Evolutionary conservation across 1,284 basidiomycete species (phyloP), one percentile per base, ranked within the genome.

Genomic region (Ustilago trichophora): DNA sequence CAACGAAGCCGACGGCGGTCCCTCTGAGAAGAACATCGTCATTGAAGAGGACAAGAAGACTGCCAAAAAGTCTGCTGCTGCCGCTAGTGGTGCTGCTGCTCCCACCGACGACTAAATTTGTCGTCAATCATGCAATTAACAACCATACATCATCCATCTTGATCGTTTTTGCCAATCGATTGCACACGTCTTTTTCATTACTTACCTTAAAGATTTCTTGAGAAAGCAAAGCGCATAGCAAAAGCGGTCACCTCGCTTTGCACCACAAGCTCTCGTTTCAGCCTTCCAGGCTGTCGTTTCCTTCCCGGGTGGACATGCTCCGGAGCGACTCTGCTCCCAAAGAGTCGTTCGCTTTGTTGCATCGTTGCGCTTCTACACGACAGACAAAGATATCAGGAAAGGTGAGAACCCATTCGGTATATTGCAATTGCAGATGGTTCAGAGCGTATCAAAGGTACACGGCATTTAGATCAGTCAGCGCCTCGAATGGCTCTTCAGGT

Each of bases 11-110:
- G 69, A 71, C 9, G 77, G 77, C 24, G 76, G 76, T 9, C 43
- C 75, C 7, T 35, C 50, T 2, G 76, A 73, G 10, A 74, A 73
- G 43, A 76, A 77, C 47, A 55, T 80, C 26, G 71, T 62, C 35
- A 74, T 80, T 31, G 77, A 80, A 37, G 78, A 80, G 42, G 75
- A 78, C 48, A 76, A 74, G 48, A 78, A 78, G 59, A 24, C 29
- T 3, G 51, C 66, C 4, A 75, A 74, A 38, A 76, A 76, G 54
- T 49, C 63, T 15, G 65, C 68, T 8, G 53, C 64, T 19, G 52
- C 51, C 21, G 66, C 29, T 19, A 45, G 49, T 19, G 40, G 31
- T 7, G 48, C 31, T 26, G 34, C 47, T 41, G 35, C 52, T 18
- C 25, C 50, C 40, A 36, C 19, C 10, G 59, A 69, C 1, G 55